Percentiles rank a stretch among this genome's conserved stretches.
These are phyloP conservation scores for Whalleya microplaca DNA, from an alignment of 2,329 filamentous ascomycete species.

Conservation along the genomic window DNA sequence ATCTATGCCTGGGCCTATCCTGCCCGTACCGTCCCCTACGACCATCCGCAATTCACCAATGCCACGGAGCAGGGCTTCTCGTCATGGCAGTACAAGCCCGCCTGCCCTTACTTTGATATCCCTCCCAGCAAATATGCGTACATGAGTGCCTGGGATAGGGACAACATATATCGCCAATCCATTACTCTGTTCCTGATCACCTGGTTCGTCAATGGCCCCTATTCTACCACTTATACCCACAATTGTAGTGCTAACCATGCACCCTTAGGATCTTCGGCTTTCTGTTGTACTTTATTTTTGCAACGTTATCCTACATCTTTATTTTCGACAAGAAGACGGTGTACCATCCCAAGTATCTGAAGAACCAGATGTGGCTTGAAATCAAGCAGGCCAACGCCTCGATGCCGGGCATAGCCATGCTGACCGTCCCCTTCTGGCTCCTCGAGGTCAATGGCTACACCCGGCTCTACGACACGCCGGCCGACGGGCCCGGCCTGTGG, in stretches of 20 bases:
- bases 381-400: slow-evolving; percentile 77
- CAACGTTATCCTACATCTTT: slow-evolving; percentile 81
- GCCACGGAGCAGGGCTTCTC: slow-evolving; percentile 61
- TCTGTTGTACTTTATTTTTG: slow-evolving; percentile 82
- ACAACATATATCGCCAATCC: slow-evolving; percentile 76
- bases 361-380: slow-evolving; percentile 87
- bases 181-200: slow-evolving; percentile 81
- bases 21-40: slow-evolving; percentile 55
- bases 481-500: slow-evolving; percentile 74
- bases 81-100: slow-evolving; percentile 71
- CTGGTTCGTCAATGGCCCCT: slow-evolving; percentile 63
- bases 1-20: slow-evolving; percentile 76
- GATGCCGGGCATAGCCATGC: slow-evolving; percentile 80
- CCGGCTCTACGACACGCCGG: slow-evolving; percentile 82
- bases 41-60: slow-evolving; percentile 54
- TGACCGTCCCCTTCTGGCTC: slow-evolving; percentile 82
- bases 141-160: slow-evolving; percentile 74
- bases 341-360: slow-evolving; percentile 90
- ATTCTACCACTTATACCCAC: background rate
- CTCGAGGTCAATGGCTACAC: slow-evolving; percentile 82
- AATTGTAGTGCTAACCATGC: slow-evolving; percentile 16
- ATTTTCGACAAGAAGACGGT: slow-evolving; percentile 91
- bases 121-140: slow-evolving; percentile 77
- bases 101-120: slow-evolving; percentile 70
- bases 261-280: slow-evolving; percentile 79